Conservation (phyloP, 2,329 filamentous ascomycete species). For the Leptographium flavum region DNA sequence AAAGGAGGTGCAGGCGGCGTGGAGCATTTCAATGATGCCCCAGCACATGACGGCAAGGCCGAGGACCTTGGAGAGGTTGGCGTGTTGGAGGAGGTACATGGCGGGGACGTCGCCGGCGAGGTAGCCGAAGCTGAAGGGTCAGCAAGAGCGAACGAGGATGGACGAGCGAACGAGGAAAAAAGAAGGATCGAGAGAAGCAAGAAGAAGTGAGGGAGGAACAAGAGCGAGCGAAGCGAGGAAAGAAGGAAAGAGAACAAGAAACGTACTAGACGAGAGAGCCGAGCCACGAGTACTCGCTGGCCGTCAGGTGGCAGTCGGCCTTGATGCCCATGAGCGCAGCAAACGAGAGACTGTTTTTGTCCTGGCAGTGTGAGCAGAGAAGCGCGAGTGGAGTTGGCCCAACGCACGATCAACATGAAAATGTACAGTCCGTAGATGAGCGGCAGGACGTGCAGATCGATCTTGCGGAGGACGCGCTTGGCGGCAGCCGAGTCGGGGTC, state of each 20-base stretch:
- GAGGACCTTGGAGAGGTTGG: constrained; percentile 21
- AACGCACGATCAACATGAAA: constrained; percentile 2
- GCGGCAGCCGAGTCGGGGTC: no score
- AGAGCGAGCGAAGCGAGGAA: no score
- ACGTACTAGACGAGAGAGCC: constrained; percentile 26
- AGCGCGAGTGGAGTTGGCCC: no score
- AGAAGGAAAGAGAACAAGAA: no score
- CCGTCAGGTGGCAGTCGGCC: constrained; percentile 39
- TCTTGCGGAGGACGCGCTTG: neutral
- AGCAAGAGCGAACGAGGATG: no score
- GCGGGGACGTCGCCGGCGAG: constrained; percentile 24
- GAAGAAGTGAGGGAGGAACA: no score
- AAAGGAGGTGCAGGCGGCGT: constrained; percentile 42
- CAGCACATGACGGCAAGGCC: constrained; percentile 39
- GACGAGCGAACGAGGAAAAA: no score
- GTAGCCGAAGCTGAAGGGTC: constrained; percentile 24
- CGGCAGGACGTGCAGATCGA: neutral
- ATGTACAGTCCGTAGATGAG: neutral
- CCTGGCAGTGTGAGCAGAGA: no score
- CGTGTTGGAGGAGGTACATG: constrained; percentile 17
- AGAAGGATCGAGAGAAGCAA: no score
- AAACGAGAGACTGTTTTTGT: constrained; percentile 42
- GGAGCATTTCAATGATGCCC: constrained; percentile 29
- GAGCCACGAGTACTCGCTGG: constrained; percentile 44
- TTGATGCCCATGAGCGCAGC: constrained; percentile 51